Conservation (phyloP, 2,329 filamentous ascomycete genomes). For the Geosmithia morbida region DNA sequence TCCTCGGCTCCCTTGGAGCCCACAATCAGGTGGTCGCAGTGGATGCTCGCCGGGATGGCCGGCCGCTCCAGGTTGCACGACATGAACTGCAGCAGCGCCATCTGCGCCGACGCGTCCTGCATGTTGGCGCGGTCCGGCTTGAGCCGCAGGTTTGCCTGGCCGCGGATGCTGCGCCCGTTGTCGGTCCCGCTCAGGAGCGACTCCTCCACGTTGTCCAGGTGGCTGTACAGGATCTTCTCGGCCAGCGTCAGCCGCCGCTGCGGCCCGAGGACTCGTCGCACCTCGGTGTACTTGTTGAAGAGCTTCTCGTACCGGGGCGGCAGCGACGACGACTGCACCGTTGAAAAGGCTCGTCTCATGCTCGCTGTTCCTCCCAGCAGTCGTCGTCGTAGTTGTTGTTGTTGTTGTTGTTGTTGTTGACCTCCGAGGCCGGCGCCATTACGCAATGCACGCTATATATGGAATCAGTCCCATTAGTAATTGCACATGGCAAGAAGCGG, state of each 20-base stretch:
- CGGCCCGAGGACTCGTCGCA: conserved; percentile 55
- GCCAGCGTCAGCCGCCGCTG: conserved; percentile 61
- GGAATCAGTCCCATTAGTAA: not conserved
- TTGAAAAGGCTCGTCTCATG: conserved; percentile 18
- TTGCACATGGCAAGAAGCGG: not conserved
- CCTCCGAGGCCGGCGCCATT: conserved; percentile 16
- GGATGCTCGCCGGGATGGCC: conserved; percentile 90
- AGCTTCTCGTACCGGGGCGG: conserved; percentile 73
- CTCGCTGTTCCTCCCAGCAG: conserved; percentile 5
- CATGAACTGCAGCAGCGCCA: conserved; percentile 98
- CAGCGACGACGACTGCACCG: conserved; percentile 20
- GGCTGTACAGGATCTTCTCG: conserved; percentile 97
- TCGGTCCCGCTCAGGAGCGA: conserved; percentile 70
- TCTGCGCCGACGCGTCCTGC: conserved; percentile 97
- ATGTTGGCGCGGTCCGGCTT: conserved; percentile 96
- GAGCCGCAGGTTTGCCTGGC: conserved; percentile 85
- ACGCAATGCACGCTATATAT: conserved; percentile 20
- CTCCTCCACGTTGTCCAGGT: conserved; percentile 80
- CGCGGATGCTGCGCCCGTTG: conserved; percentile 72
- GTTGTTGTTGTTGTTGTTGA: conserved; percentile 12
- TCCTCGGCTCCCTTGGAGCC: conserved; percentile 79
- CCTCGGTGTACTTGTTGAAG: conserved; percentile 60
- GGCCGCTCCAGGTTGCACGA: conserved; percentile 79
- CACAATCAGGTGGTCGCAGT: conserved; percentile 98
- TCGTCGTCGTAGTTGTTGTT: conserved; percentile 11